Evolutionary conservation across 805 yeast genomes (phyloP), one percentile per base, ranked within the genome.

Genomic region (Yamadazyma sp.): DNA sequence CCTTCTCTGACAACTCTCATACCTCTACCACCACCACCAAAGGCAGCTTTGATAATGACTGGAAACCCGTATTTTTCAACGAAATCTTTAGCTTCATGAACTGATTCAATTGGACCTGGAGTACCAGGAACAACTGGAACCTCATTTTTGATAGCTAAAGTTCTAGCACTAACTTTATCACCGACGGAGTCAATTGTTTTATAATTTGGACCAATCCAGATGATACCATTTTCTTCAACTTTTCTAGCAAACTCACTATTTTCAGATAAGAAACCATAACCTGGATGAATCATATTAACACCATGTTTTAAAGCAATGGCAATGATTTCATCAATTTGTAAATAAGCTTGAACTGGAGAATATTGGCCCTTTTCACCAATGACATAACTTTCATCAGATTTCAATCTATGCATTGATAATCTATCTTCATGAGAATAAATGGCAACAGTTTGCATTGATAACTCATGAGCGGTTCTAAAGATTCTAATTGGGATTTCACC

Each of bases 21-120:
- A 76, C 98, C 98, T 69, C 98, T 81, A 58, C 98, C 98, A 74
- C 98, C 98, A 69, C 98, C 98, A 61, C 98, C 98, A 56, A 85
- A 93, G 24, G 98, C 98, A 30, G 98, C 98, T 68, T 91, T 91
- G 67, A 91, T 88, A 65, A 91, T 91, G 31, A 93, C 98, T 7
- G 98, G 98, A 67, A 62, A 89, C 21, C 98, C 98, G 62, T 91
- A 75, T 65, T 87, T 56, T 29, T 67, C 76, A 23, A 89, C 97
- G 56, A 91, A 91, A 7, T 60, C 80, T 45, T 66, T 52, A 22
- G 98, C 98, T 53, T 91, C 87, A 38, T 73, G 81, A 16, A 81
- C 81, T 18, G 74, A 53, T 39, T 81, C 89, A 57, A 93, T 88
- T 44, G 98, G 98, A 26, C 98, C 98, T 6, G 94, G 95, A 10